Evolutionary conservation across 192 early-diverging fungal genomes (phyloP).

Genomic region (Coemansia sp.): DNA sequence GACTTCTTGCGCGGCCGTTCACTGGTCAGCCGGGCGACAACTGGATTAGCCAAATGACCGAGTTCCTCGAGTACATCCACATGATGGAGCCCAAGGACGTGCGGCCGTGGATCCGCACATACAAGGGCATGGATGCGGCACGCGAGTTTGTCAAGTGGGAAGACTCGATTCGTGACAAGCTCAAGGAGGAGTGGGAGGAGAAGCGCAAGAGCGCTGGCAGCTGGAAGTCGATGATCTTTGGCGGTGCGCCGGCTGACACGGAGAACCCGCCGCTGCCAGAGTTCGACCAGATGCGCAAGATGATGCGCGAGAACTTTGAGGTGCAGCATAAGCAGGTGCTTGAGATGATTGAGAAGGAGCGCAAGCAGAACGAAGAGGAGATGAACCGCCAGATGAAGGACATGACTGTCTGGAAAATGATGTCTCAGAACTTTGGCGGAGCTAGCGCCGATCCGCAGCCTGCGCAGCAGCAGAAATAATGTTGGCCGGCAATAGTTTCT

Average conservation of each 20-base stretch:
- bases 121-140: slow-evolving; percentile 66
- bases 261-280: slow-evolving; percentile 66
- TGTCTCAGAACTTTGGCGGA: slow-evolving; percentile 44
- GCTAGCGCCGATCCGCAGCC: slow-evolving; percentile 7
- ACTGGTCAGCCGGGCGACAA: slow-evolving; percentile 76
- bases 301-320: slow-evolving; percentile 61
- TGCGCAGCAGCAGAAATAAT: not conserved
- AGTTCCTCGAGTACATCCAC: slow-evolving; percentile 79
- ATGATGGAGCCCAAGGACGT: slow-evolving; percentile 75
- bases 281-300: slow-evolving; percentile 62
- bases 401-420: slow-evolving; percentile 87
- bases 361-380: slow-evolving; percentile 61
- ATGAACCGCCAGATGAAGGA: slow-evolving; percentile 82
- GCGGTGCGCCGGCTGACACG: slow-evolving; percentile 37
- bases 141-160: slow-evolving; percentile 68
- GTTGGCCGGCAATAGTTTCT: too few species aligned
- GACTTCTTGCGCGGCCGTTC: slow-evolving; percentile 81
- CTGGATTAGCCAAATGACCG: slow-evolving; percentile 79
- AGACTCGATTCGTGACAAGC: slow-evolving; percentile 60
- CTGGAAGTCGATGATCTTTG: slow-evolving; percentile 55
- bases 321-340: slow-evolving; percentile 66
- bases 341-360: slow-evolving; percentile 70
- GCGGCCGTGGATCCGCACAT: slow-evolving; percentile 67
- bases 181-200: slow-evolving; percentile 66
- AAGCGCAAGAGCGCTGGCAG: slow-evolving; percentile 58